Base-by-base conservation (phyloP, 192 early-diverging fungal genomes). In the Lobosporangium transversale region DNA sequence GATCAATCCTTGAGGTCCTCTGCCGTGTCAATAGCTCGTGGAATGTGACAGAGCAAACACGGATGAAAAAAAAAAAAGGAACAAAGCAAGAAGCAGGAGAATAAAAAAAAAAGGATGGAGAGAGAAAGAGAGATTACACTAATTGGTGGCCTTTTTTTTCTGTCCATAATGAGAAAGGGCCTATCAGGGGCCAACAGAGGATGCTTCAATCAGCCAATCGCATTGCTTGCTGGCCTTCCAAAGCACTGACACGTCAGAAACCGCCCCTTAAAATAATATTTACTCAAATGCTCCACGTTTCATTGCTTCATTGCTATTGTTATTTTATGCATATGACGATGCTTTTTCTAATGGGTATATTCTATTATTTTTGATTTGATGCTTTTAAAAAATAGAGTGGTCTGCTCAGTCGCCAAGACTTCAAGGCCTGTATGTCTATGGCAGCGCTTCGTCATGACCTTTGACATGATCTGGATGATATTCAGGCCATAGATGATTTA, bases 401-500 rank as follows among this genome's bases (percentile, higher is more conserved):
- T n/a, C n/a, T n/a, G n/a, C n/a, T n/a, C n/a, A n/a, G n/a, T n/a
- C n/a, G n/a, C n/a, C n/a, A n/a, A n/a, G n/a, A n/a, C n/a, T n/a
- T n/a, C n/a, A n/a, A n/a, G n/a, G n/a, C n/a, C n/a, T n/a, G n/a
- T n/a, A n/a, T n/a, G n/a, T n/a, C n/a, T n/a, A n/a, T n/a, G n/a
- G n/a, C n/a, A n/a, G n/a, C n/a, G n/a, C n/a, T n/a, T n/a, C n/a
- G n/a, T n/a, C n/a, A n/a, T n/a, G n/a, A n/a, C n/a, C n/a, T n/a
- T n/a, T n/a, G n/a, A 49, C 23, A 10, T 0, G 47, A 9, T 6
- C 3, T 20, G 70, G 62, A 54, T 76, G 73, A 15, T 76, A 76
- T 35, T 54, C 36, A 1, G 73, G 73, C 64, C 64, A 76, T 3
- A 76, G 33, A 40, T 76, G 56, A 35, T 76, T 53, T 31, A 40